Base-by-base conservation (phyloP, 768 basidiomycete genomes). In the Termitomyces bulborhizus region DNA sequence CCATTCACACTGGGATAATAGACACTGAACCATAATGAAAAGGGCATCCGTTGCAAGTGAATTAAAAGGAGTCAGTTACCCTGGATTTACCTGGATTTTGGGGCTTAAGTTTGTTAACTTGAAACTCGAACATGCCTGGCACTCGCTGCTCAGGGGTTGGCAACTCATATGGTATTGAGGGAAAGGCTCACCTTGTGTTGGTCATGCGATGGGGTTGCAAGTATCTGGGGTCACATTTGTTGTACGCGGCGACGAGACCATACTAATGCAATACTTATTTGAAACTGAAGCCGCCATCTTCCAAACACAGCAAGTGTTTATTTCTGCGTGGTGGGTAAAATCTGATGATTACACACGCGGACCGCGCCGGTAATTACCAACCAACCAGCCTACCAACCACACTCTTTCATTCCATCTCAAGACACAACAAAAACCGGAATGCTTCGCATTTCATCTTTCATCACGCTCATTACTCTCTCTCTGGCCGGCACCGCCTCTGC, bases 391-490 rank as follows among this genome's bases (percentile, higher is more conserved):
- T 21, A 21, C 21, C 21, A 21, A 21, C 21, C 2, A 21, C 48
- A 49, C 21, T 45, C 29, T 32, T 36, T 45, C 26, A 47, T 39
- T 32, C 41, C 21, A 34, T 47, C 40, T 51, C 46, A 27, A 34
- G 21, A 50, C n/a, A 50, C 24, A 9, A 39, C 27, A 50, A 29
- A 27, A 40, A n/a, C 49, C 41, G 45, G 15, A 51, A 63, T 66
- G 63, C 43, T 44, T 43, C 60, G 59, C 36, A 55, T 59, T 34
- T 50, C 48, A 26, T 54, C 57, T 26, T 51, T 56, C 18, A 4
- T 58, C 54, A 61, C 60, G 48, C 54, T 61, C 60, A 13, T 66
- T 56, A 51, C 62, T 32, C 60, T 68, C 29, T 63, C 61, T 16
- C 45, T 65, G 44, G 58, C 57, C 15, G 47, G 51, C 15, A 49